Evolutionary conservation across 192 early-diverging fungal genomes (phyloP), one percentile per base, ranked within the genome.

Genomic region (Cetraspora pellucida): DNA sequence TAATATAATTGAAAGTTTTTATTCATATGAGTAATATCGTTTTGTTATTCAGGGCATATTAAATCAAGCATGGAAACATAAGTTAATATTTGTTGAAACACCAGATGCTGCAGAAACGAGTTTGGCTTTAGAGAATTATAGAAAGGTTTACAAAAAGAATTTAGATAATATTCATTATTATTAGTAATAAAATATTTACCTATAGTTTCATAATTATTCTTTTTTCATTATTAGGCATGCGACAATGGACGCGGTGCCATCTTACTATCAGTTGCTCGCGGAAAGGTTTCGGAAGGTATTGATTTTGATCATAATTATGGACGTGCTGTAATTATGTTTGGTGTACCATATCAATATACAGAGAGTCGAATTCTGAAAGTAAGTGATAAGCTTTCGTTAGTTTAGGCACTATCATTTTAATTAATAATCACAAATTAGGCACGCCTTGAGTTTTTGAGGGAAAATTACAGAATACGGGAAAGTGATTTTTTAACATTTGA

Each of bases 301-400:
- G 98, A 99, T 90, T 99, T 99, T 79, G 98, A 99, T 82, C 97
- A 99, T 83, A 93, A 99, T 79, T 99, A 98, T 82, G 98, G 98
- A 25, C 91, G 98, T 19, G 97, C 98, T 31, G 98, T 99, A 71
- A 90, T 99, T 74, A 91, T 99, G 89, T 99, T 99, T 90, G 98
- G 98, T 16, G 97, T 99, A 65, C 98, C 98, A 6, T 99, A 98
- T 81, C 98, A 99, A 87, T 99, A 99, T 82, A 99, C 97, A 0
- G 97, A 98, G 81, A 93, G 90, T 63, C 82, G 97, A 25, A 97
- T 98, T 54, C 80, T 99, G 60, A 98, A 97, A 82, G 89, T 90
- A 66, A 57, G 45, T 52, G 2, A 30, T 75, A 2, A 16, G 19
- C 14, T 69, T 72, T 25, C 60, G 0, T 68, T 19, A 44, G 43